Percentiles rank a stretch among this genome's conserved stretches.
phyloP scores from a whole-genome alignment of 2,329 filamentous ascomycete genomes.

The Exophiala sp. region DNA sequence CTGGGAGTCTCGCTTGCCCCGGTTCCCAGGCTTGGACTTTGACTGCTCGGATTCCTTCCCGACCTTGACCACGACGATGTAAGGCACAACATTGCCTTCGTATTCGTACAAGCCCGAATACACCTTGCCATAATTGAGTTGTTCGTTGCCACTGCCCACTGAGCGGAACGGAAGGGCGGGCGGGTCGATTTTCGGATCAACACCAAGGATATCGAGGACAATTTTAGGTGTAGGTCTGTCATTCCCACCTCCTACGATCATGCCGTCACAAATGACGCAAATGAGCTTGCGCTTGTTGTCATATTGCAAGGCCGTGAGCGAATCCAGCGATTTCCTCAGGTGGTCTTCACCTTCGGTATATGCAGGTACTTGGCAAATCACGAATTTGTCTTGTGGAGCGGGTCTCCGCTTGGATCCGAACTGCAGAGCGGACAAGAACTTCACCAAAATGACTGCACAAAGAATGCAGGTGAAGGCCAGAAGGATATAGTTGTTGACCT shows the following conservation, averaged over 20 bases:
- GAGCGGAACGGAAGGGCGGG: conserved; percentile 92
- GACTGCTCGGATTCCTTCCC: conserved; percentile 91
- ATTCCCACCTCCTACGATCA: conserved; percentile 93
- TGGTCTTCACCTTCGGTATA: conserved; percentile 98
- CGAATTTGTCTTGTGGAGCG: conserved; percentile 91
- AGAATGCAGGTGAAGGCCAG: conserved; percentile 81
- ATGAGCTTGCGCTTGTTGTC: conserved; percentile 98
- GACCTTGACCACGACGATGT: conserved; percentile 91
- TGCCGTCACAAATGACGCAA: conserved; percentile 91
- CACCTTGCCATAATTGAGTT: conserved; percentile 97
- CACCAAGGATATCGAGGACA: conserved; percentile 91
- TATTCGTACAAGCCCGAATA: conserved; percentile 97
- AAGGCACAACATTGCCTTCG: conserved; percentile 95
- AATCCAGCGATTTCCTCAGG: conserved; percentile 85
- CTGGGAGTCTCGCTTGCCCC: conserved; percentile 97
- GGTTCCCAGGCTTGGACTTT: conserved; percentile 91
- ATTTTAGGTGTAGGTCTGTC: conserved; percentile 97
- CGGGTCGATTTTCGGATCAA: conserved; percentile 93
- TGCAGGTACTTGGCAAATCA: conserved; percentile 95
- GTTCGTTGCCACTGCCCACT: conserved; percentile 78
- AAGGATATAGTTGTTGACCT: conserved; percentile 86
- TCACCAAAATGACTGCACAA: conserved; percentile 70
- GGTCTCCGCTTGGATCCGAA: conserved; percentile 88
- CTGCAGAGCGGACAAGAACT: conserved; percentile 89
- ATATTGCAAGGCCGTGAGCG: conserved; percentile 86